Evolutionary conservation across 495 filamentous ascomycete genomes (phyloP), one percentile per base, ranked within the genome.

Genomic region (Penicillium pancosmium): DNA sequence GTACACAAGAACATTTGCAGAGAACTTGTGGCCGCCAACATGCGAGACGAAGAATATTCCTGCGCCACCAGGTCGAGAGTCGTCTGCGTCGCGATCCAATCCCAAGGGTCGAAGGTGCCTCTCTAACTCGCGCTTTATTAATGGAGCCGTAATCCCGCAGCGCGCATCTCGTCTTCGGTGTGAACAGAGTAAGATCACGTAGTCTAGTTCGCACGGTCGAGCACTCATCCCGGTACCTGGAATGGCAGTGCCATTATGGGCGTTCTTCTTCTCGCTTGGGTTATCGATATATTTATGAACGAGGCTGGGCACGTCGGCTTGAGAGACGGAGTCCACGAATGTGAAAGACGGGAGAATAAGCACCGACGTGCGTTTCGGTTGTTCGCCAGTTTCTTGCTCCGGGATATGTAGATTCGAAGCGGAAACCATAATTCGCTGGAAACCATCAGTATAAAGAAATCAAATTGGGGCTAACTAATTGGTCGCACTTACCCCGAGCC

Each of bases 1-100:
- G 69, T 98, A 98, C 0, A 98, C 70, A 73, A 98, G 82, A 53
- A 97, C 83, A 68, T 98, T 98, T 1, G 94, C 94, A 7, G 85
- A 84, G 70, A 91, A 98, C 74, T 96, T 95, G 68, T 98, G 94
- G 0, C 94, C 94, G 11, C 94, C 94, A 0, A 97, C 91, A 70
- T 98, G 94, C 56, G 86, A 92, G 52, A 97, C 91, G 67, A 96
- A 97, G 68, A 96, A 94, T 36, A 98, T 90, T 3, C 92, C 94
- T 1, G 90, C 92, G 0, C 94, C 94, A 9, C 93, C 93, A 0
- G 91, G 86, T 27, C 93, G 73, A 64, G 90, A 86, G 70, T 98
- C 94, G 55, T 91, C 85, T 3, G 90, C 72, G 66, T 98, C 94
- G n/a, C 94, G 86, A 66, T 90, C 91, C 0, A 98, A 73, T 0